phyloP scores from a whole-genome alignment of 371 early-diverging fungal genomes.

The Scutellospora calospora region DNA sequence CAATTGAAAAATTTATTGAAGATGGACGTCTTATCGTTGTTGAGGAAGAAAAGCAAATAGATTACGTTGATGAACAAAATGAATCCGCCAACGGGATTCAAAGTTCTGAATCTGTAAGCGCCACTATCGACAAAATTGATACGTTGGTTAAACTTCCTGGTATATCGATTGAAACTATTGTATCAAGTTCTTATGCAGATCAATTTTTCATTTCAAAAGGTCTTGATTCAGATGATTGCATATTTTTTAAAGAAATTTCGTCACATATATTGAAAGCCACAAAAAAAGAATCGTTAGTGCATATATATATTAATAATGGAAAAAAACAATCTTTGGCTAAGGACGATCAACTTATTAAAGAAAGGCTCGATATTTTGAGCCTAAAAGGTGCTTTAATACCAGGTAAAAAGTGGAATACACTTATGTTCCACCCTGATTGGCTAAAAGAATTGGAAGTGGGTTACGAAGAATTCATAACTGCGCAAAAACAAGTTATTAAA shows the following conservation, averaged over 20 bases:
- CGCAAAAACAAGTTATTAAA: too few relatives aligned
- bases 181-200: neutral
- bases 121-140: neutral
- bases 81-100: neutral
- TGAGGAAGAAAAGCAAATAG: neutral
- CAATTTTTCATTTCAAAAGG: conserved; percentile 33
- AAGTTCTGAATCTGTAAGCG: neutral
- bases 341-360: neutral
- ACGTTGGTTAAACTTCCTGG: conserved; percentile 25
- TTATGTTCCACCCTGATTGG: neutral
- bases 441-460: conserved; percentile 9
- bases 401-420: neutral
- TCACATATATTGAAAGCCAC: conserved; percentile 1
- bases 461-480: conserved; percentile 1
- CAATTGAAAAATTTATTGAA: conserved; percentile 10
- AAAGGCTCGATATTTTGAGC: neutral
- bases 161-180: neutral
- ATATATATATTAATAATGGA: neutral
- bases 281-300: conserved; percentile 9
- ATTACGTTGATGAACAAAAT: neutral
- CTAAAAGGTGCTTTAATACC: conserved; percentile 7
- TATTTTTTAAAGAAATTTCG: conserved; percentile 19
- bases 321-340: neutral
- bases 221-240: neutral
- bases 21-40: conserved; percentile 13